Base-by-base conservation (phyloP, 1,284 basidiomycete genomes). In the Anthracocystis panici-leucophaei region DNA sequence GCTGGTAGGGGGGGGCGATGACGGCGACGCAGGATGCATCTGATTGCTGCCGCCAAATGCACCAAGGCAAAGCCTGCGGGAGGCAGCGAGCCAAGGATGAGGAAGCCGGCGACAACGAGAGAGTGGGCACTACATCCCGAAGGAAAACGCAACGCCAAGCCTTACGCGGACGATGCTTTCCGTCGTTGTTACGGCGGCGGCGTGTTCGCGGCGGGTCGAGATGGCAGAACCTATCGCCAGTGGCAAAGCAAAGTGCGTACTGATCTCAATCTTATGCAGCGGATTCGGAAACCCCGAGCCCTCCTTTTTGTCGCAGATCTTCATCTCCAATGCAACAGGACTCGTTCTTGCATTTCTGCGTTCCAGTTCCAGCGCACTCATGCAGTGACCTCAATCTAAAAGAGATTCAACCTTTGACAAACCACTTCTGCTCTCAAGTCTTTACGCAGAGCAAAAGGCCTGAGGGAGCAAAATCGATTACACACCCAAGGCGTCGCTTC, bases 401-500 rank as follows among this genome's bases (percentile, higher is more conserved):
- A 3, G 3, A 16, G 14, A 12, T 12, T 38, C 35, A 33, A 33
- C 2, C 33, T 33, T 12, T 33, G 33, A 33, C 33, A 14, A 38
- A 38, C 12, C 35, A 38, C 11, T 38, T 38, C 2, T 38, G 11
- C 35, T 16, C 35, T 12, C 35, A 16, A 38, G 35, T 38, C 35
- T 38, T 3, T 3, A 38, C 35, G 35, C 11, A 38, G 35, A 38
- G 35, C 35, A 38, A 38, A 33, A 4, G 29, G 29, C 4, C 29
- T 29, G 29, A 5, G 5, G 29, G 29, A 33, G 33, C 8, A 12
- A 33, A 8, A 9, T 33, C 8, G 12, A n/a, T n/a, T n/a, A n/a
- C n/a, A n/a, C n/a, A n/a, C n/a, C n/a, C n/a, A n/a, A n/a, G 23
- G 23, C 45, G 45, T 46, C 45, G 45, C 45, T 46, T 46, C 45